Evolutionary conservation across 2,329 filamentous ascomycete genomes (phyloP).

Genomic region (Cladosporium sp.): DNA sequence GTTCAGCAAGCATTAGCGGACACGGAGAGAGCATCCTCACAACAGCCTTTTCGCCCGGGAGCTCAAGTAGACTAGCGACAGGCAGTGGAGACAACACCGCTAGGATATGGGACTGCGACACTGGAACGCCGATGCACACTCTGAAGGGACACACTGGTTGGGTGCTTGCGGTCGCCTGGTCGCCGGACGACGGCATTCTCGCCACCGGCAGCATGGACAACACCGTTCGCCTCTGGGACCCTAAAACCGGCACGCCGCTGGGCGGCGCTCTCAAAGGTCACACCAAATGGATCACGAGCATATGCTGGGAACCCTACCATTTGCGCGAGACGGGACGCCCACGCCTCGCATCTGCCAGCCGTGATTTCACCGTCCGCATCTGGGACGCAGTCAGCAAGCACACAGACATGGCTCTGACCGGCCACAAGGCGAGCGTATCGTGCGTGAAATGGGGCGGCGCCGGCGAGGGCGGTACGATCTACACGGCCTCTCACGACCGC

Average conservation of each 20-base stretch:
- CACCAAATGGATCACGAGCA: slow-evolving; percentile 77
- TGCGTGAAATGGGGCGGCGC: slow-evolving; percentile 95
- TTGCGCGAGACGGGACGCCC: slow-evolving; percentile 66
- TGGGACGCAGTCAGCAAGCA: slow-evolving; percentile 76
- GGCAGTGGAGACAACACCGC: slow-evolving; percentile 89
- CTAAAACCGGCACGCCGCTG: slow-evolving; percentile 67
- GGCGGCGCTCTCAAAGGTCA: slow-evolving; percentile 76
- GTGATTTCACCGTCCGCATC: slow-evolving; percentile 80
- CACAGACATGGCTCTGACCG: slow-evolving; percentile 75
- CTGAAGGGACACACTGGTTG: slow-evolving; percentile 82
- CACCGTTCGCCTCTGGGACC: slow-evolving; percentile 82
- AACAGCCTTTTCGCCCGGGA: slow-evolving; percentile 75
- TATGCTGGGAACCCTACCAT: slow-evolving; percentile 93
- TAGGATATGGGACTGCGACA: slow-evolving; percentile 90
- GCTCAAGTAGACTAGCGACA: slow-evolving; percentile 72
- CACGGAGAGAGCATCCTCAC: slow-evolving; percentile 88
- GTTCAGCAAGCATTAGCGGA: slow-evolving; percentile 79
- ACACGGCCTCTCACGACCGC: slow-evolving; percentile 84
- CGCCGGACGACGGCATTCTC: slow-evolving; percentile 71
- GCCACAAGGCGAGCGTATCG: slow-evolving; percentile 82
- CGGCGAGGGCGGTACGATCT: slow-evolving; percentile 55
- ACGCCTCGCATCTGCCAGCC: slow-evolving; percentile 77
- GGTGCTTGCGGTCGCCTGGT: slow-evolving; percentile 84
- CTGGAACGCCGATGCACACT: slow-evolving; percentile 79
- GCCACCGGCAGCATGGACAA: slow-evolving; percentile 93